Base-by-base conservation (phyloP, 345 rosid species). In the Aquilaria sinensis region DNA sequence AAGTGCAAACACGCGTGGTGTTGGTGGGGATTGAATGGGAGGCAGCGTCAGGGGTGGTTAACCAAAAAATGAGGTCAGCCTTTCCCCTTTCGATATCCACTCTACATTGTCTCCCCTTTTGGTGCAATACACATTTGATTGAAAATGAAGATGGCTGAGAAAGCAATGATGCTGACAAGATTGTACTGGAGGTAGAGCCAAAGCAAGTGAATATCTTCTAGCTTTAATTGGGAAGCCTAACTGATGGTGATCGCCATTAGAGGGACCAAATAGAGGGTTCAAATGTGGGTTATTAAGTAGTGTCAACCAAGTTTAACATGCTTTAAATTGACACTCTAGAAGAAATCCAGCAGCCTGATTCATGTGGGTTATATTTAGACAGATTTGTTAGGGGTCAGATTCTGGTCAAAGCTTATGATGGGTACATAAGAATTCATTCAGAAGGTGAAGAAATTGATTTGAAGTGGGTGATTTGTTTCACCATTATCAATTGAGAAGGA, bases 151-250 rank as follows among this genome's bases (percentile, higher is more conserved):
- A 86, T 63, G 56, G 73, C 84, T 10, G 87, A 86, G 76, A 87
- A 80, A 51, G 77, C 65, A 72, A 85, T 69, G 77, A 90, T 81
- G 31, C 77, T 76, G 50, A 90, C 85, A 62, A 90, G 87, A 66
- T 90, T 93, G 70, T 90, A 81, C 54, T 90, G 81, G 37, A 93
- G 92, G 32, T 93, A 96, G n/a, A 88, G 83, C 94, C 92, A 90
- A 4, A 88, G 74, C 9, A 81, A 85, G 64, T 74, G 81, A 14
- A 88, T 58, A 64, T 88, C 94, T 1, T 86, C 81, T 9, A 82
- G 90, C 64, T 76, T 70, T 63, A 83, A 71, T 52, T 78, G 89
- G 4, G 94, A 83, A 1, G 83, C 83, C 59, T 93, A 75, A 31
- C 80, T 50, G 31, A 80, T 33, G 16, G 81, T 64, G 50, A 82